These are phyloP conservation scores for Rhodotorula graminis DNA, from an alignment of 768 basidiomycete species.

Conservation along the genomic window DNA sequence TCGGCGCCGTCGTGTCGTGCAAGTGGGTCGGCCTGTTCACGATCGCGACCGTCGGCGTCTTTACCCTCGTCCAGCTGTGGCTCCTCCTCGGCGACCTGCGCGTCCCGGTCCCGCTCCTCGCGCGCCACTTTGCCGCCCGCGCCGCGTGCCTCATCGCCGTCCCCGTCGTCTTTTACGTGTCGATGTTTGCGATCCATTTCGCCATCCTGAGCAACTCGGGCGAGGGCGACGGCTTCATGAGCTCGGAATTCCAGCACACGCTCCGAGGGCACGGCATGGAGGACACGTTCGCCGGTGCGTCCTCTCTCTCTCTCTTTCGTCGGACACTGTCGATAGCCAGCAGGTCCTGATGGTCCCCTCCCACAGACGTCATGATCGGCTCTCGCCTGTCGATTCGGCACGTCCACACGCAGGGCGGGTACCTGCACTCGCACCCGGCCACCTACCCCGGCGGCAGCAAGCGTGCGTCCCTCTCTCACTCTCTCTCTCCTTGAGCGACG, in stretches of 20 bases:
- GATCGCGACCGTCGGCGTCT: slow-evolving; percentile 83
- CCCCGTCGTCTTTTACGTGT: slow-evolving; percentile 85
- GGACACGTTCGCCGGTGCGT: slow-evolving; percentile 81
- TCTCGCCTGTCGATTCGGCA: slow-evolving; percentile 80
- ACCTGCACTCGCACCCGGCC: slow-evolving; percentile 89
- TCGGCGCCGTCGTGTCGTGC: slow-evolving; percentile 87
- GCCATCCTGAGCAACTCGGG: slow-evolving; percentile 79
- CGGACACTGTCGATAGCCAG: too few species aligned
- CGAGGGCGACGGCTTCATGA: slow-evolving; percentile 99
- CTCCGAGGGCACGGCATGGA: slow-evolving; percentile 81
- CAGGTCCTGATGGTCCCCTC: not conserved
- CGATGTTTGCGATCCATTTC: slow-evolving; percentile 95
- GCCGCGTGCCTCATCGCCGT: slow-evolving; percentile 82
- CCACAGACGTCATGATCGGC: slow-evolving; percentile 75
- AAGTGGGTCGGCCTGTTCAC: slow-evolving; percentile 99
- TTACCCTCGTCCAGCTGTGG: slow-evolving; percentile 84
- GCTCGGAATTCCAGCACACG: slow-evolving; percentile 96
- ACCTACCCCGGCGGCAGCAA: slow-evolving; percentile 83
- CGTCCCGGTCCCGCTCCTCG: slow-evolving; percentile 67
- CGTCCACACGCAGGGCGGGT: slow-evolving; percentile 96
- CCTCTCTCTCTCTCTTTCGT: not conserved
- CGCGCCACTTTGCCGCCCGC: slow-evolving; percentile 79
- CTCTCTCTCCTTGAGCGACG: not conserved
- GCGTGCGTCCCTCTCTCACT: slow-evolving; percentile 60
- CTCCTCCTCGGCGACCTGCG: slow-evolving; percentile 76